A percentile compares a stretch with the other conserved stretches of the same genome.
Conservation (phyloP, 225 moss, liverwort and hornwort species). For the Thuidium tamariscinum region DNA sequence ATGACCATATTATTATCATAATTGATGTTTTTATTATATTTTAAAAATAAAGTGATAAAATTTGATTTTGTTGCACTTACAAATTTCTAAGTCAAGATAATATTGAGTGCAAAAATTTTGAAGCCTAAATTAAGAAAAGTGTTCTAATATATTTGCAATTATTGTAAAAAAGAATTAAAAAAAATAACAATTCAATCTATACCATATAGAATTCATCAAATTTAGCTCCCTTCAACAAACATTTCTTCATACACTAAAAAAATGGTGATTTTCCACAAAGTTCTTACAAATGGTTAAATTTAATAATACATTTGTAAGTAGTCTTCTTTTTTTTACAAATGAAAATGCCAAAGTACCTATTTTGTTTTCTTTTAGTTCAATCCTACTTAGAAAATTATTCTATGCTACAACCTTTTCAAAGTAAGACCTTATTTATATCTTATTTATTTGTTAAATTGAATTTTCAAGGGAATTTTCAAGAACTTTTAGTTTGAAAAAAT, state of each 20-base stretch:
- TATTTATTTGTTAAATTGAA: neutral
- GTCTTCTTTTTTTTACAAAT: neutral
- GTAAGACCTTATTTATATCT: neutral
- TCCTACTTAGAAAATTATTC: neutral
- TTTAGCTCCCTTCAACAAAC: neutral
- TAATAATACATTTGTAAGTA: rapidly evolving
- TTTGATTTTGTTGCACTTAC: neutral
- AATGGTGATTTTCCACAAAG: neutral
- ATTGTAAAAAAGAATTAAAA: neutral
- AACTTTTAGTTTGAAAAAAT: neutral
- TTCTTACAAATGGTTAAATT: rapidly evolving
- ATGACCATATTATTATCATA: neutral
- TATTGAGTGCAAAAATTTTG: neutral
- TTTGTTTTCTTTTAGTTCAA: neutral
- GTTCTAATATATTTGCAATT: neutral
- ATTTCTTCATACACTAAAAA: neutral
- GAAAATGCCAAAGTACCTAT: neutral
- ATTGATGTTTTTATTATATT: neutral
- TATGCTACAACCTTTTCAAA: neutral
- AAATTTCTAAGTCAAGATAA: rapidly evolving
- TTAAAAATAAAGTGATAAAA: neutral
- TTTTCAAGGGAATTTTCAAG: rapidly evolving
- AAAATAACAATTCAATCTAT: neutral
- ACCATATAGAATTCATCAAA: rapidly evolving
- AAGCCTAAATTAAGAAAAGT: neutral